Conservation (phyloP, 306 rosid species). For the Dryas drummondii region DNA sequence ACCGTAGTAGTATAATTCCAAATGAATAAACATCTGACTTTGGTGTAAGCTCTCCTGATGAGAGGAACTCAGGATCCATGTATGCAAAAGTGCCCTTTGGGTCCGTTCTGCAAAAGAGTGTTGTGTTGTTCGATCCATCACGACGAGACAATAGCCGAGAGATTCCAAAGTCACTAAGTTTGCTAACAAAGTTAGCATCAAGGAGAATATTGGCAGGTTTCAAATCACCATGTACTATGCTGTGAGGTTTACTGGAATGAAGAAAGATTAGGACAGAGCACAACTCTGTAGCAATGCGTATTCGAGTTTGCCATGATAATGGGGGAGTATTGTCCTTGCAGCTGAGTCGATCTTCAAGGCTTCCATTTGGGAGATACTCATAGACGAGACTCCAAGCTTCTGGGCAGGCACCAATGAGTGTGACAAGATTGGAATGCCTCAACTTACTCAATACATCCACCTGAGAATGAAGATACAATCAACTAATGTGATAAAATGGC, state of each 20-base stretch:
- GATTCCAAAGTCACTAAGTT: conserved; percentile 87
- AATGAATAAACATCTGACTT: conserved; percentile 90
- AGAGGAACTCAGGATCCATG: conserved; percentile 79
- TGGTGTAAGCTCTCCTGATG: conserved; percentile 71
- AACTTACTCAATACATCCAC: conserved; percentile 69
- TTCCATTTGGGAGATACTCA: conserved; percentile 86
- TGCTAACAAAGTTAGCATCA: conserved; percentile 62
- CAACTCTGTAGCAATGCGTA: conserved; percentile 65
- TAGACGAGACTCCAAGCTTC: conserved; percentile 66
- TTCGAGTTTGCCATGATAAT: conserved; percentile 81
- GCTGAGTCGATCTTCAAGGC: conserved; percentile 80
- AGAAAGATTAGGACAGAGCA: conserved; percentile 87
- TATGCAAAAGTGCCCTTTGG: conserved; percentile 67
- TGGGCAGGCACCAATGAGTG: conserved; percentile 76
- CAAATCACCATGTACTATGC: conserved; percentile 80
- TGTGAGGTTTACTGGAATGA: conserved; percentile 73
- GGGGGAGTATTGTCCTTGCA: conserved; percentile 67
- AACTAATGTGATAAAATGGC: conserved; percentile 11
- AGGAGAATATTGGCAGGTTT: conserved; percentile 82
- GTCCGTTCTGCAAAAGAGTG: conserved; percentile 51
- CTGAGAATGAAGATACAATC: conserved; percentile 37
- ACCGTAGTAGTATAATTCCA: conserved; percentile 65
- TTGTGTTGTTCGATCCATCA: conserved; percentile 38
- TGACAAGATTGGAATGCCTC: conserved; percentile 82
- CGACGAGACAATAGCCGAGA: conserved; percentile 40